phyloP scores from a whole-genome alignment of 176 grass and related monocot species.

The Hsuehochloa calcarea region DNA sequence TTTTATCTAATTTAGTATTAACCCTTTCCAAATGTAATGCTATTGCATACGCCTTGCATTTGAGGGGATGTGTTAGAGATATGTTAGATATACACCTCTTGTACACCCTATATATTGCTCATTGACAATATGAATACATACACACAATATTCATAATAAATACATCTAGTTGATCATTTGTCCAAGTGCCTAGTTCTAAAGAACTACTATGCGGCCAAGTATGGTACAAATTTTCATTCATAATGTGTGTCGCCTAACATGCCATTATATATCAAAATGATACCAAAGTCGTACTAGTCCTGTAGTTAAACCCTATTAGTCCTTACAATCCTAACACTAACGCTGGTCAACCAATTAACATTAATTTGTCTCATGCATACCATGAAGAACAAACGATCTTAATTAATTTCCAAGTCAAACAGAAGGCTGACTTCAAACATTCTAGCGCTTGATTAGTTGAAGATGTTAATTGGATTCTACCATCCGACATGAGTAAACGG shows the following conservation, averaged over 20 bases:
- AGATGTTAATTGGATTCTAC: slow-evolving; percentile 21
- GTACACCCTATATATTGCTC: too few relatives aligned
- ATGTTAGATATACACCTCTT: too few relatives aligned
- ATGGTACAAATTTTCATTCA: neutral
- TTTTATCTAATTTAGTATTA: too few relatives aligned
- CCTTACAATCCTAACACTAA: slow-evolving; percentile 34
- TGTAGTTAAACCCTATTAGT: neutral
- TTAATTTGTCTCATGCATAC: neutral
- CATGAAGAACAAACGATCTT: neutral
- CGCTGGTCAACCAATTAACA: slow-evolving; percentile 29
- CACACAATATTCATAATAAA: too few relatives aligned
- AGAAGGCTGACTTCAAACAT: slow-evolving; percentile 26
- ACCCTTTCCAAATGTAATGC: too few relatives aligned
- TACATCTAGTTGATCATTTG: neutral
- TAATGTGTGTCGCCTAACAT: slow-evolving; percentile 15
- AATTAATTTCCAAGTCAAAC: slow-evolving; percentile 19
- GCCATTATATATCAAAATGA: neutral
- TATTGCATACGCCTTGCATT: too few relatives aligned
- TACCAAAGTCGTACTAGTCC: slow-evolving; percentile 14
- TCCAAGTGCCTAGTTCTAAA: neutral
- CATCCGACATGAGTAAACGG: slow-evolving; percentile 32
- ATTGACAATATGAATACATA: too few relatives aligned
- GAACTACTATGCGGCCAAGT: neutral
- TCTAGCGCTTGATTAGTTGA: neutral
- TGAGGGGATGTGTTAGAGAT: too few relatives aligned